phyloP scores from a whole-genome alignment of 2,329 filamentous ascomycete species.

The Ustulina deusta region DNA sequence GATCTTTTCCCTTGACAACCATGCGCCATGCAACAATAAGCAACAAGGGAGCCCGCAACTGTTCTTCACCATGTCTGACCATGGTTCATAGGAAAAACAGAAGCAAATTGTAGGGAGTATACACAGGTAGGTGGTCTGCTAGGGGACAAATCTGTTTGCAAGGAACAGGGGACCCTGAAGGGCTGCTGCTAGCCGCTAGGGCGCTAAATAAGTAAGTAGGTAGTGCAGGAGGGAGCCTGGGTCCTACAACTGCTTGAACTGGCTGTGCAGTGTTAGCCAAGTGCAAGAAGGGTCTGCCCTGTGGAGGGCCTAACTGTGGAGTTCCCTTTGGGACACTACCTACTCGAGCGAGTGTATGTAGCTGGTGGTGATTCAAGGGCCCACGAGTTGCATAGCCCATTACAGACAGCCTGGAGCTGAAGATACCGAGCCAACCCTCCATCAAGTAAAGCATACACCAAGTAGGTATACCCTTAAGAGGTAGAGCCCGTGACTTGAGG shows the following conservation, averaged over 20 bases:
- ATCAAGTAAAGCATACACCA: not conserved
- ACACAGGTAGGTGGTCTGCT: too few species aligned
- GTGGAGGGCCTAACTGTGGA: slow-evolving; percentile 26
- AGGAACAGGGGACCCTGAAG: slow-evolving; percentile 22
- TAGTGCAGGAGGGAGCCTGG: slow-evolving; percentile 12
- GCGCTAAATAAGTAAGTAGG: slow-evolving; percentile 1
- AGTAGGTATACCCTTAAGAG: too few species aligned
- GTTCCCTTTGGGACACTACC: not conserved
- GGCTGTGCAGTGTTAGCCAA: slow-evolving; percentile 18
- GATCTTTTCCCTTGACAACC: not conserved
- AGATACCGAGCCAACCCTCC: not conserved
- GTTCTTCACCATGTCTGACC: too few species aligned
- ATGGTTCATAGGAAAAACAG: not conserved
- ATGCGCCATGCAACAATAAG: not conserved
- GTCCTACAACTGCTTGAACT: slow-evolving; percentile 5
- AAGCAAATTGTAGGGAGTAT: not conserved
- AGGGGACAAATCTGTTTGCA: slow-evolving; percentile 19
- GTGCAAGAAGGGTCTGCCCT: slow-evolving; percentile 26
- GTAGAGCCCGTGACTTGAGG: too few species aligned
- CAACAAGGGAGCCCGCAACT: too few species aligned
- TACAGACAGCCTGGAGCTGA: not conserved
- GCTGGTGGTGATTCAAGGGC: not conserved
- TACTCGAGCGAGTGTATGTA: not conserved
- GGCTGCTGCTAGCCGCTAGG: not conserved
- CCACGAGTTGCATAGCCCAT: slow-evolving; percentile 1